A percentile compares a stretch with the other conserved stretches of the same genome.
phyloP scores from a whole-genome alignment of 306 rosid species.

The Astragalus membranaceus region DNA sequence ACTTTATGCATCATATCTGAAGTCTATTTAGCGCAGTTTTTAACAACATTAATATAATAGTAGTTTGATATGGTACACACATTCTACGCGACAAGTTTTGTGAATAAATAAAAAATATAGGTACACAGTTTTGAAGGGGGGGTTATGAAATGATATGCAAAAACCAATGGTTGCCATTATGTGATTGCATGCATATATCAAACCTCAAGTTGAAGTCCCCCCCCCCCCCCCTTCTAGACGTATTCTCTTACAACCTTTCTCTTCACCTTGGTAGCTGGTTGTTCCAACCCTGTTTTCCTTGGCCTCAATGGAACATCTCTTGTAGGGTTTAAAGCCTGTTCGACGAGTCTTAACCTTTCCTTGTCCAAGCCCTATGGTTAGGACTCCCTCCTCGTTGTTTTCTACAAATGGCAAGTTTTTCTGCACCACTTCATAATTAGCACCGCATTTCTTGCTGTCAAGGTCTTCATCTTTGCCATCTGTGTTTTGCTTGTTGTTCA shows the following conservation, averaged over 20 bases:
- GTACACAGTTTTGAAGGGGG: background rate
- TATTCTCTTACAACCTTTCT: constrained; percentile 61
- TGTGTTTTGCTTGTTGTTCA: constrained; percentile 18
- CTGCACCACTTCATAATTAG: constrained; percentile 25
- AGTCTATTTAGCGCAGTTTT: constrained; percentile 28
- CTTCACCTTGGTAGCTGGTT: constrained; percentile 50
- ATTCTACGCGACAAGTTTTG: constrained; percentile 45
- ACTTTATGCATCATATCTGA: constrained; percentile 17
- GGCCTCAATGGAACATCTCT: constrained; percentile 72
- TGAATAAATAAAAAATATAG: constrained; percentile 26
- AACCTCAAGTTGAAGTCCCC: constrained; percentile 48
- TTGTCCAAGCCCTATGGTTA: constrained; percentile 57
- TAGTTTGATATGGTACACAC: constrained; percentile 50
- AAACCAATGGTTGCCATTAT: constrained; percentile 39
- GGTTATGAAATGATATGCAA: constrained; percentile 29
- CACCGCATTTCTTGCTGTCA: constrained; percentile 29
- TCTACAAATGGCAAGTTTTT: constrained; percentile 17
- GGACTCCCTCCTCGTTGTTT: constrained; percentile 36
- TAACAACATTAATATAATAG: constrained; percentile 27
- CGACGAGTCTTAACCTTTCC: constrained; percentile 53
- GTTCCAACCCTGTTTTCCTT: constrained; percentile 49
- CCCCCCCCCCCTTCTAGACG: constrained; percentile 63
- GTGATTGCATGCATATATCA: constrained; percentile 39
- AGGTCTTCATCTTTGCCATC: constrained; percentile 33
- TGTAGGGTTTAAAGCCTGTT: constrained; percentile 90